phyloP scores from a whole-genome alignment of 2,329 filamentous ascomycete genomes.

The Onygenales sp. region DNA sequence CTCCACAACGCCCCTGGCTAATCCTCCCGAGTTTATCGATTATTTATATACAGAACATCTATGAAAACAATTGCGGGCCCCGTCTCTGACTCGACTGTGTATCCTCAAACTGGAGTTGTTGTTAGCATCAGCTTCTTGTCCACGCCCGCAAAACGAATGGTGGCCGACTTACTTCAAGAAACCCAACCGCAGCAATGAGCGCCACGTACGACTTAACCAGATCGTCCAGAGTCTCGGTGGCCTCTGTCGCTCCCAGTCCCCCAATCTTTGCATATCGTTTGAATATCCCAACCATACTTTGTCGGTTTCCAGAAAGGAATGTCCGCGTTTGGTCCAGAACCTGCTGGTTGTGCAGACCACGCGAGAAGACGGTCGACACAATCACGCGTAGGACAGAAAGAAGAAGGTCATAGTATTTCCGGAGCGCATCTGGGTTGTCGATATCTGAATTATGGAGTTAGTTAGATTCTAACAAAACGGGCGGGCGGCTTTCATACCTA shows the following conservation, averaged over 20 bases:
- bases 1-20: background rate
- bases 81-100: conserved; percentile 6
- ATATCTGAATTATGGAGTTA: conserved; percentile 40
- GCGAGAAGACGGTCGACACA: conserved; percentile 67
- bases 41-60: background rate
- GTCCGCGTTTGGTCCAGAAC: conserved; percentile 62
- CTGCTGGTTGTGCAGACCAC: conserved; percentile 69
- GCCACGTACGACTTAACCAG: conserved; percentile 78
- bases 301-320: conserved; percentile 75
- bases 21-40: background rate
- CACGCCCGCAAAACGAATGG: background rate
- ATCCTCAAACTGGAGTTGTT: conserved; percentile 31
- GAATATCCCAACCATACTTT: conserved; percentile 77
- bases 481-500: conserved; percentile 39
- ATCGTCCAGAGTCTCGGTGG: conserved; percentile 59
- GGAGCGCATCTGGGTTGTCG: conserved; percentile 59
- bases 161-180: conserved; percentile 63
- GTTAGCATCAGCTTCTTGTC: conserved; percentile 3
- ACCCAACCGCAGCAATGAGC: conserved; percentile 71
- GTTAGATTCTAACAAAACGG: conserved; percentile 2
- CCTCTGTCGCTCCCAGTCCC: conserved; percentile 32
- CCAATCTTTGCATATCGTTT: conserved; percentile 81
- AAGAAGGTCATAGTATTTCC: conserved; percentile 76
- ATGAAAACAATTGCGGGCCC: background rate
- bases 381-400: conserved; percentile 73